Evolutionary conservation across 805 yeast genomes (phyloP), one percentile per base, ranked within the genome.

Genomic region (Wickerhamiella spandovensis): DNA sequence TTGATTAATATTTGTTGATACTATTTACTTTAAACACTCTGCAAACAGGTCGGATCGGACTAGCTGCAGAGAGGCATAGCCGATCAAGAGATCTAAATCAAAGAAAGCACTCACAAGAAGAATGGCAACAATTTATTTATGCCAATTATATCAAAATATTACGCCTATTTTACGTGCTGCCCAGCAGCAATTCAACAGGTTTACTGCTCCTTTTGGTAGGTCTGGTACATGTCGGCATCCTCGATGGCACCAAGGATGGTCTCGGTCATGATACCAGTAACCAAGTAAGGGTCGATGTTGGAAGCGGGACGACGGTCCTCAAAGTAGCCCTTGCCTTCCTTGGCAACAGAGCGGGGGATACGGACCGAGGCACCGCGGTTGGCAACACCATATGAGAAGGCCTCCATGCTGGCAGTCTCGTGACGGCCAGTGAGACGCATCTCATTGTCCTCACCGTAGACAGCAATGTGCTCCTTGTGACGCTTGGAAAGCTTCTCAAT

Each of bases 251-350:
- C 97, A 69, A 89, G 84, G 59, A 92, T 81, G 61, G 97, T 90
- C 78, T 92, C 98, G 63, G 84, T 84, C 82, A 92, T 86, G 69
- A 92, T 88, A 78, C 97, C 98, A 51, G 97, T 89, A 58, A 92
- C 97, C 71, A 90, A 80, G 76, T 92, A 92, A 61, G 98, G 97
- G 72, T 92, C 98, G 64, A 92, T 92, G 83, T 92, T 92, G 56
- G 97, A 89, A 60, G 98, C 98, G 53, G 98, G 98, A 77, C 98
- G 87, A 78, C 98, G 86, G 75, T 92, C 98, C 79, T 92, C 98
- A 65, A 92, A 90, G 81, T 92, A 92, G 54, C 98, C 98, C 73
- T 72, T 86, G 54, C 97, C 97, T 72, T 89, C 97, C 72, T 86
- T 86, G 69, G 95, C 95, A 61, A 92, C 98, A 44, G 95, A 82